phyloP scores from a whole-genome alignment of 768 basidiomycete genomes.

The Lentinula guzmanii region DNA sequence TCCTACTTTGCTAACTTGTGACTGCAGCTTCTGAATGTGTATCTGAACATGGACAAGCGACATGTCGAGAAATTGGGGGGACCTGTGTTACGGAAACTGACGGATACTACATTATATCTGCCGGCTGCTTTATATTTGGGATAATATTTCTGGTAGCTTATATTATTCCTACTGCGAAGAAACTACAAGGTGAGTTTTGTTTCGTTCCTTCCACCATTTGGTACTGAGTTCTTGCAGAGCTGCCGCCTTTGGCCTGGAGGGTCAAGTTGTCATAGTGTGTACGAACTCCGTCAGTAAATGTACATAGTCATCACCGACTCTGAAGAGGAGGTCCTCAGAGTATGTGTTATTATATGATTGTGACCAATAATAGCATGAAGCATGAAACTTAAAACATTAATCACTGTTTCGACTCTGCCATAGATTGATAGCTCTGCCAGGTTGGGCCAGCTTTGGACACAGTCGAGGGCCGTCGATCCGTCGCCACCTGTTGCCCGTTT shows the following conservation, averaged over 20 bases:
- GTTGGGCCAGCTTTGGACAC: not conserved
- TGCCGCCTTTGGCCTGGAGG: constrained; percentile 71
- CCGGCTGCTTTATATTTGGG: constrained; percentile 76
- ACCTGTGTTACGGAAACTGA: constrained; percentile 80
- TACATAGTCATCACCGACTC: not conserved
- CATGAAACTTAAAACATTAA: too few species aligned
- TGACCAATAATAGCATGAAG: too few species aligned
- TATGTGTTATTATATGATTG: too few species aligned
- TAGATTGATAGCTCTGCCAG: not conserved
- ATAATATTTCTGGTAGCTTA: constrained; percentile 64
- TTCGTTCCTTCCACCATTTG: not conserved
- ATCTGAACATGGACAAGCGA: constrained; percentile 82
- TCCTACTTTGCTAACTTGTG: constrained; percentile 9
- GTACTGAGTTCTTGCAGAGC: constrained; percentile 31
- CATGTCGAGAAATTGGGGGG: constrained; percentile 72
- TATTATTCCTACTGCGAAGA: constrained; percentile 79
- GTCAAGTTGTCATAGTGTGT: constrained; percentile 32
- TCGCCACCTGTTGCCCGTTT: not conserved
- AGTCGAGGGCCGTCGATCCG: not conserved
- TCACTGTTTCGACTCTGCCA: not conserved
- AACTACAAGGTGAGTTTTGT: constrained; percentile 67
- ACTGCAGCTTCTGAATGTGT: constrained; percentile 77
- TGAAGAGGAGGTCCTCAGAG: too few species aligned
- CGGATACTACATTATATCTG: constrained; percentile 86
- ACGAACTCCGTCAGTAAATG: not conserved